phyloP scores from a whole-genome alignment of 140 eudicot genomes.

The Ambrosia hybrid region DNA sequence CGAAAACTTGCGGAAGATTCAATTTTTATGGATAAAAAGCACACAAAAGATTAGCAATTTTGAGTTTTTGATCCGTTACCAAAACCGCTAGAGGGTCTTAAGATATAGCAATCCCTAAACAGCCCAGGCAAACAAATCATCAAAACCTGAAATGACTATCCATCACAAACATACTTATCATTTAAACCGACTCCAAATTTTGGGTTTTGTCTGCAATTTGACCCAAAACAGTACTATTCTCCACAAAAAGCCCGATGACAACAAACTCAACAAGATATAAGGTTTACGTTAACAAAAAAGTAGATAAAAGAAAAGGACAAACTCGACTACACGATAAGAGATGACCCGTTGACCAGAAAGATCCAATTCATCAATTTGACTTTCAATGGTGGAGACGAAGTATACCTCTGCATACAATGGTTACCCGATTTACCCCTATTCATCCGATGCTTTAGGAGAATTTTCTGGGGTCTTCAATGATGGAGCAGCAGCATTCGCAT shows the following conservation, averaged over 20 bases:
- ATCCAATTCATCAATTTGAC: neutral
- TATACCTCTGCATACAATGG: neutral
- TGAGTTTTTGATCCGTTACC: too few relatives aligned
- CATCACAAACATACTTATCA: slow-evolving; percentile 12
- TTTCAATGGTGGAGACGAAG: neutral
- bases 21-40: neutral
- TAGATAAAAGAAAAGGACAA: neutral
- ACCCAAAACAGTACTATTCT: slow-evolving; percentile 16
- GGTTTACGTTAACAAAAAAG: slow-evolving; percentile 1
- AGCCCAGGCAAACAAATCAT: slow-evolving; percentile 6
- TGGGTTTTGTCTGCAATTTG: slow-evolving; percentile 13
- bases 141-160: neutral
- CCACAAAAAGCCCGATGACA: slow-evolving; percentile 13
- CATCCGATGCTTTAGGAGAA: slow-evolving; percentile 59
- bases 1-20: neutral
- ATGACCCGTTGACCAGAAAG: slow-evolving; percentile 12
- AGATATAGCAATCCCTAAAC: neutral
- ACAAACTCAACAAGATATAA: slow-evolving; percentile 18
- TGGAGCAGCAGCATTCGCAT: slow-evolving; percentile 14
- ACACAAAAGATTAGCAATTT: neutral
- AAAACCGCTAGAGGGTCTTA: neutral
- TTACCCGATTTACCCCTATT: slow-evolving; percentile 15
- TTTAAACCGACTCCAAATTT: slow-evolving; percentile 14
- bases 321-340: slow-evolving; percentile 20
- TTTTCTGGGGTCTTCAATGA: slow-evolving; percentile 67